These are phyloP conservation scores for Thielaviopsis cerberus DNA, from an alignment of 2,329 filamentous ascomycete species.

Conservation along the genomic window DNA sequence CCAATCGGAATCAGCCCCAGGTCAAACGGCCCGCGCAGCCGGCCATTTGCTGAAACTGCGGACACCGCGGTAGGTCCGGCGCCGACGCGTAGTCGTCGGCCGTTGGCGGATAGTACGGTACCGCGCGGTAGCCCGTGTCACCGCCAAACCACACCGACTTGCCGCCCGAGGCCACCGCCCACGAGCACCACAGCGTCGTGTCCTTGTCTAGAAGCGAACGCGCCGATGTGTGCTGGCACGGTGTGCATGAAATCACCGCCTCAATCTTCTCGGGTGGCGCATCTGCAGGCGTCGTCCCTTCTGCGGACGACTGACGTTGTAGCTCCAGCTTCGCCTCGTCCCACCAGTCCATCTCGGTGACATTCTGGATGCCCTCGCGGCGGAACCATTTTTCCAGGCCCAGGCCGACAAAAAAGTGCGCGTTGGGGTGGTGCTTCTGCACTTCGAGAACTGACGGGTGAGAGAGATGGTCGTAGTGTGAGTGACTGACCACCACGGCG, in stretches of 20 bases:
- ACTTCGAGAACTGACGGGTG: constrained; percentile 57
- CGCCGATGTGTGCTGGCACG: constrained; percentile 66
- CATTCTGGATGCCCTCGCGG: constrained; percentile 48
- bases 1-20: constrained; percentile 86
- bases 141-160: constrained; percentile 76
- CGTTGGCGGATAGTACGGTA: constrained; percentile 42
- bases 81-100: constrained; percentile 54
- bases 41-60: constrained; percentile 67
- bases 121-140: constrained; percentile 76
- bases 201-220: constrained; percentile 50
- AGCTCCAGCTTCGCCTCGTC: constrained; percentile 59
- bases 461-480: constrained; percentile 84
- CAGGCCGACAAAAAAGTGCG: constrained; percentile 74
- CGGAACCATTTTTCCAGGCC: constrained; percentile 73
- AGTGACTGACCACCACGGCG: constrained; percentile 67
- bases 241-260: constrained; percentile 59
- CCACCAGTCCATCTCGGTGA: constrained; percentile 94
- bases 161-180: constrained; percentile 55
- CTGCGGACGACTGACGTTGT: constrained; percentile 14
- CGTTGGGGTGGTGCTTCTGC: constrained; percentile 50
- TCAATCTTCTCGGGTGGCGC: constrained; percentile 33
- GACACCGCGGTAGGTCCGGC: constrained; percentile 52
- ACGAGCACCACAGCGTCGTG: constrained; percentile 73
- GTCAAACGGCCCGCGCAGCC: constrained; percentile 67
- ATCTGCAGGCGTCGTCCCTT: constrained; percentile 15